A percentile compares a stretch with the other conserved stretches of the same genome.
Evolutionary conservation across 75 land plant species (phyloP).

Genomic region (Sequoiadendron giganteum): DNA sequence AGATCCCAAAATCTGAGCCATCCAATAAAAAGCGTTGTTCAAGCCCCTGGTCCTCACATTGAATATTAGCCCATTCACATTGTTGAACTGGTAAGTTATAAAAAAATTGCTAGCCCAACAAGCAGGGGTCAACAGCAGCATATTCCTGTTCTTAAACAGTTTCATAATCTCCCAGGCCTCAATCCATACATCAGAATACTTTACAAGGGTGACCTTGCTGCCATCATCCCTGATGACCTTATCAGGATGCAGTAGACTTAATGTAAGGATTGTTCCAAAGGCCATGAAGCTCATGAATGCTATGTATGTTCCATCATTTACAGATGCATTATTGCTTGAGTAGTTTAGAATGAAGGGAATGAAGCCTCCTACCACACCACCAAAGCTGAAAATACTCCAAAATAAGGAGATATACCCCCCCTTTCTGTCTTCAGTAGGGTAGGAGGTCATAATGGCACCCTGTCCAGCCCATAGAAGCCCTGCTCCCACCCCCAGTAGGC

Average conservation of each 20-base stretch:
- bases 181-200: not conserved
- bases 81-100: conserved; percentile 84
- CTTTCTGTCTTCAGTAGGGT: conserved; percentile 23
- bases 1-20: conserved; percentile 83
- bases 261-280: conserved; percentile 51
- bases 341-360: conserved; percentile 78
- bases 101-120: conserved; percentile 89
- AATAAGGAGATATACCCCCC: conserved; percentile 81
- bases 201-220: not conserved
- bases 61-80: conserved; percentile 66
- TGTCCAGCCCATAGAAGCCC: conserved; percentile 46
- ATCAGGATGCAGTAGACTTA: conserved; percentile 46
- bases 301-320: conserved; percentile 74
- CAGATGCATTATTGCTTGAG: conserved; percentile 36
- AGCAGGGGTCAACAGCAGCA: conserved; percentile 69
- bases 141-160: conserved; percentile 67
- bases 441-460: conserved; percentile 47
- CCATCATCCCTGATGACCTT: not conserved
- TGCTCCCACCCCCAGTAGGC: conserved; percentile 33
- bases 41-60: conserved; percentile 71
- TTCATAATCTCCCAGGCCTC: conserved; percentile 59
- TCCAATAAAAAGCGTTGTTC: conserved; percentile 89
- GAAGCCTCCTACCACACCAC: conserved; percentile 83
- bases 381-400: conserved; percentile 91
- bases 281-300: conserved; percentile 87